Evolutionary conservation across 768 basidiomycete genomes (phyloP).

Genomic region (Suillus plorans): DNA sequence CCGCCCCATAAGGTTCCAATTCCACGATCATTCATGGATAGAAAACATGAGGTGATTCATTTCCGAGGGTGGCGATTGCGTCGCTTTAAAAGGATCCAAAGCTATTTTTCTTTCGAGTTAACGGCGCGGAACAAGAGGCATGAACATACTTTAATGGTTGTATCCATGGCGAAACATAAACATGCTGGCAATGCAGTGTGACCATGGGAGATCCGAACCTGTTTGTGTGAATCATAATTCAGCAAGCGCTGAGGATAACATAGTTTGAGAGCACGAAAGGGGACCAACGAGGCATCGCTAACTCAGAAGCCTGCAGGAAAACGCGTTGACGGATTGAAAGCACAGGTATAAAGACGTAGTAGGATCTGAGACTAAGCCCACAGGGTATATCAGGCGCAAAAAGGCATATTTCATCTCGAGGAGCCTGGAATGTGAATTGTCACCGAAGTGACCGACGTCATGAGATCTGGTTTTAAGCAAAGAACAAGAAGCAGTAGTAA

Average conservation of each 20-base stretch:
- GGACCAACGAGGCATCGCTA: constrained; percentile 15
- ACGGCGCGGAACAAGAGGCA: not conserved
- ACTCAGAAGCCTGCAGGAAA: constrained; percentile 5
- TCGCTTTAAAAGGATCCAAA: not conserved
- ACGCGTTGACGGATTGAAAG: constrained; percentile 9
- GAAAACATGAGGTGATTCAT: constrained; percentile 34
- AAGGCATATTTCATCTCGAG: constrained; percentile 7
- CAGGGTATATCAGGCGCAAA: constrained; percentile 4
- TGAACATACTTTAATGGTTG: constrained; percentile 4
- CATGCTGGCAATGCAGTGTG: constrained; percentile 7
- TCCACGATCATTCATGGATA: constrained; percentile 25
- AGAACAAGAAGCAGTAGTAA: not conserved
- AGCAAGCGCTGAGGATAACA: constrained; percentile 12
- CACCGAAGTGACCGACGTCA: not conserved
- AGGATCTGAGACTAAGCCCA: constrained; percentile 1
- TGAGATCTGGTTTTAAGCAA: constrained; percentile 1
- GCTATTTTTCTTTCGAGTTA: constrained; percentile 2
- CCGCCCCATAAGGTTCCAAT: constrained; percentile 17
- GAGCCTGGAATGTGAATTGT: not conserved
- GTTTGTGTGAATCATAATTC: constrained; percentile 9
- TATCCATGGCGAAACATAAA: constrained; percentile 20
- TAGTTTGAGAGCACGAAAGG: constrained; percentile 16
- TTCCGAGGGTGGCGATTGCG: constrained; percentile 28
- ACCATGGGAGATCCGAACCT: constrained; percentile 11
- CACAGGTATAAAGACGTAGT: constrained; percentile 15